Percentiles rank a stretch among this genome's conserved stretches.
Evolutionary conservation across 805 yeast species (phyloP).

Genomic region (Metschnikowia orientalis): DNA sequence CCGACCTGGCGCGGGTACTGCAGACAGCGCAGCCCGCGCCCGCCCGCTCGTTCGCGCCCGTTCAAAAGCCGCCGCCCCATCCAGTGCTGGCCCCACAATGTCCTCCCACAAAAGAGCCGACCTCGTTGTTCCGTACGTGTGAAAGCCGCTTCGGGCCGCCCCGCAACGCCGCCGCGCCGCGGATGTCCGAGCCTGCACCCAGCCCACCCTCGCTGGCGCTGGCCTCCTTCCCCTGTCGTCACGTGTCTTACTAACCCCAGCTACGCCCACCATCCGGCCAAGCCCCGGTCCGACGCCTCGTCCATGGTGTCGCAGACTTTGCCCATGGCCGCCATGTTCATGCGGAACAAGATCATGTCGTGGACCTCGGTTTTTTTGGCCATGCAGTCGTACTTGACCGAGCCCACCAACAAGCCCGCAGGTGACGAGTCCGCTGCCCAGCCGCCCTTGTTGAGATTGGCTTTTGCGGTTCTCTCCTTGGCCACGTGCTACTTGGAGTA

Average conservation of each 20-base stretch:
- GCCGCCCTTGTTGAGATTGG: constrained; percentile 45
- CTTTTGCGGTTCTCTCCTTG: constrained; percentile 45
- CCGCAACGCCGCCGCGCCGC: too few relatives aligned
- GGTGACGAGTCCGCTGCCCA: constrained; percentile 27
- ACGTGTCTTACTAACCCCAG: constrained; percentile 18
- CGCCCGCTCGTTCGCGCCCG: background rate
- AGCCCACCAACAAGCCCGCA: constrained; percentile 33
- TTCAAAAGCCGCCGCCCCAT: background rate
- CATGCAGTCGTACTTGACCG: constrained; percentile 44
- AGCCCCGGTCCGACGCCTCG: constrained; percentile 42
- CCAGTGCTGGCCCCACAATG: constrained; percentile 7
- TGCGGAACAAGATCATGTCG: constrained; percentile 51
- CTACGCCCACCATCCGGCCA: constrained; percentile 48
- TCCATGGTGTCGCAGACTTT: constrained; percentile 51
- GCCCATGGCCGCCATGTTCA: constrained; percentile 68
- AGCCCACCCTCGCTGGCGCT: background rate
- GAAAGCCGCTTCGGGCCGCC: too few relatives aligned
- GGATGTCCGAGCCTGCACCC: too few relatives aligned
- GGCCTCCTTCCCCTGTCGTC: too few relatives aligned
- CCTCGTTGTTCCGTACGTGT: constrained; percentile 18
- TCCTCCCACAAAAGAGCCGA: constrained; percentile 16
- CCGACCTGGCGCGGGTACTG: background rate
- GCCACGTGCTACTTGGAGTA: constrained; percentile 53
- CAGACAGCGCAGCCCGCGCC: background rate
- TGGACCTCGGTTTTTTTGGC: constrained; percentile 55